Base-by-base conservation (phyloP, 768 basidiomycete genomes). In the Kwoniella sp. region DNA sequence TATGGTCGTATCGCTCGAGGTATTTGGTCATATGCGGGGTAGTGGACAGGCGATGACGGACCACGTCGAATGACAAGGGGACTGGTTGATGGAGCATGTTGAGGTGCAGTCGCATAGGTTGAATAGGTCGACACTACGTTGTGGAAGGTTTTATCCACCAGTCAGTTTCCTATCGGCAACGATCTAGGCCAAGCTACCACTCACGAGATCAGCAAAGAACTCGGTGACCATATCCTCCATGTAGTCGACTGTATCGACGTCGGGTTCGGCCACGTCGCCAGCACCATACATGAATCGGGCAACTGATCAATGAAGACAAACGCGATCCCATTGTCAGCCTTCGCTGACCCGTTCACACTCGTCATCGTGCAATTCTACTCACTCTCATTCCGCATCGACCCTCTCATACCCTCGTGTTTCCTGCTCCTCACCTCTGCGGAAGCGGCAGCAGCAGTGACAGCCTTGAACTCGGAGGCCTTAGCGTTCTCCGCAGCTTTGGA, bases 231-330 rank as follows among this genome's bases (percentile, higher is more conserved):
- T 68, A 56, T 77, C 76, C 58, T 77, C 76, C 59, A 77, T 63
- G 34, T 68, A 72, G 45, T 77, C 73, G 26, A 75, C 70, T 1
- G 76, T 66, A 30, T 77, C 72, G 17, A 66, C 30, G 26, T 65
- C 62, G 1, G 76, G 76, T 28, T 73, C 72, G 2, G 38, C n/a
- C 1, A 75, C 73, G 45, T 77, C 76, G 13, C 76, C 76, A 22
- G 68, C 65, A n/a, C 69, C 76, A 61, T 75, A 77, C 76, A 77
- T 77, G 23, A 77, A 55, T 45, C 69, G 48, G 5, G 72, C 65
- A 26, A 77, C 76, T 77, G 57, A 4, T 4, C 17, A 63, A 29
- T 62, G 47, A 67, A 55, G 26, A 53, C 8, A 4, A 8, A 52
- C 17, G 41, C 11, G 4, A 45, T 20, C 4, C 15, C 15, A 11